These are phyloP conservation scores for Eucalyptus grandis DNA, from an alignment of 345 rosid genomes.

Conservation along the genomic window DNA sequence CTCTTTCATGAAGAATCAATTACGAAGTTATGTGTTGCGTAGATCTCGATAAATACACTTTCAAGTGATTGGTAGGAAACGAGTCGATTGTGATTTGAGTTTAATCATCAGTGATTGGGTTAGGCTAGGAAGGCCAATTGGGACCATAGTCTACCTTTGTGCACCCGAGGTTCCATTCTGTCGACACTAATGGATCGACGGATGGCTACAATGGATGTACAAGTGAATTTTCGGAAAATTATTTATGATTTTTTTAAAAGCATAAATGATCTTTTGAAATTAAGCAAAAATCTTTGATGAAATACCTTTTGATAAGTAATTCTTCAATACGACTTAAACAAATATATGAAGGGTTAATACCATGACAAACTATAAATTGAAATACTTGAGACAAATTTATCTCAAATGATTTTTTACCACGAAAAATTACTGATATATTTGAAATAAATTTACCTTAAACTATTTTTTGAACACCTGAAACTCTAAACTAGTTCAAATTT, in stretches of 20 bases:
- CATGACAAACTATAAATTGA: fast-evolving
- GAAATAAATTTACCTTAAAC: fast-evolving
- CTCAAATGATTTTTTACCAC: too few relatives aligned
- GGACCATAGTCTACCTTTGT: not conserved
- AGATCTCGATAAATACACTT: not conserved
- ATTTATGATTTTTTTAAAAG: not conserved
- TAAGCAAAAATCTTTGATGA: not conserved
- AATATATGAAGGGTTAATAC: fast-evolving
- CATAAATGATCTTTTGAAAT: not conserved
- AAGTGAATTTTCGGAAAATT: not conserved
- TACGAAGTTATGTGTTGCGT: not conserved
- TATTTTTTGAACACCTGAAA: fast-evolving
- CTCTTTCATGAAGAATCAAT: not conserved
- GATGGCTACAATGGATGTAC: not conserved
- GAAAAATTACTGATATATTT: fast-evolving
- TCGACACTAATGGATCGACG: not conserved
- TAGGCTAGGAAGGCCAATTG: not conserved
- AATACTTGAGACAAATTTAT: fast-evolving
- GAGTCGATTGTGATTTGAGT: not conserved
- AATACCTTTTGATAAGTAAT: fast-evolving
- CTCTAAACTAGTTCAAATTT: too few relatives aligned
- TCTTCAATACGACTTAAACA: not conserved
- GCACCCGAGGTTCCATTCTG: not conserved
- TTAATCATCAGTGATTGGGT: too few relatives aligned
- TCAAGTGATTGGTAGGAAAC: not conserved